Conservation (phyloP, 805 yeast species). For the Geotrichum ghanense region DNA sequence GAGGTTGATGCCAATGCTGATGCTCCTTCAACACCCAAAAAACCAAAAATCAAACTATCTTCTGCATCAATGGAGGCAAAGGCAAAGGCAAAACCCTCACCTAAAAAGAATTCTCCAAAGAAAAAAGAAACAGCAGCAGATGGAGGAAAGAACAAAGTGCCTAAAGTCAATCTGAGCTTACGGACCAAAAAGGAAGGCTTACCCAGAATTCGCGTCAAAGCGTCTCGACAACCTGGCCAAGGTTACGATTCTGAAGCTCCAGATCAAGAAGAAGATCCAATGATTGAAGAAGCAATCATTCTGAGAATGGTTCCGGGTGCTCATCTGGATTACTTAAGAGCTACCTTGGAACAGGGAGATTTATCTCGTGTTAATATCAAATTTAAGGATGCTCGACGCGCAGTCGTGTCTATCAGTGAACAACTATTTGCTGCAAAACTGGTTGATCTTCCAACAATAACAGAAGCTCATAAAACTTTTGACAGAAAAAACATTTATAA, state of each 20-base stretch:
- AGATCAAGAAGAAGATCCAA: slow-evolving; percentile 89
- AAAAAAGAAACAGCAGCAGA: neutral
- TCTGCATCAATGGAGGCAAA: neutral
- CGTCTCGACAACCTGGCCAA: slow-evolving; percentile 72
- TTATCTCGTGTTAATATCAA: slow-evolving; percentile 59
- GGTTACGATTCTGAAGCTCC: slow-evolving; percentile 97
- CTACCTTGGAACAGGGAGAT: slow-evolving; percentile 59
- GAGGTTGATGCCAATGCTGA: neutral
- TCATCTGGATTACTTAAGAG: slow-evolving; percentile 60
- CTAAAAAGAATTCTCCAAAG: slow-evolving; percentile 1
- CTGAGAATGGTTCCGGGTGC: slow-evolving; percentile 57
- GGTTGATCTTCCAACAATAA: slow-evolving; percentile 79
- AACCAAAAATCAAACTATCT: neutral
- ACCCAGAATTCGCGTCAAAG: slow-evolving; percentile 43
- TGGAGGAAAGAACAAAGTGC: neutral
- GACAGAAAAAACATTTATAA: slow-evolving; percentile 85
- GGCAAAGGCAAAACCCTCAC: neutral
- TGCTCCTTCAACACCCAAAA: neutral
- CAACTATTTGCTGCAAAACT: slow-evolving; percentile 70
- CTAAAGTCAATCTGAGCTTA: slow-evolving; percentile 5
- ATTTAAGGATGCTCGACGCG: slow-evolving; percentile 76
- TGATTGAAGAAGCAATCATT: slow-evolving; percentile 76
- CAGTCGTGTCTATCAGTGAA: slow-evolving; percentile 61
- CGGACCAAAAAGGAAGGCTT: slow-evolving; percentile 9
- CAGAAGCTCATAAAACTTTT: slow-evolving; percentile 79